Conservation (phyloP, 768 basidiomycete genomes). For the Mycena kentingensis region DNA sequence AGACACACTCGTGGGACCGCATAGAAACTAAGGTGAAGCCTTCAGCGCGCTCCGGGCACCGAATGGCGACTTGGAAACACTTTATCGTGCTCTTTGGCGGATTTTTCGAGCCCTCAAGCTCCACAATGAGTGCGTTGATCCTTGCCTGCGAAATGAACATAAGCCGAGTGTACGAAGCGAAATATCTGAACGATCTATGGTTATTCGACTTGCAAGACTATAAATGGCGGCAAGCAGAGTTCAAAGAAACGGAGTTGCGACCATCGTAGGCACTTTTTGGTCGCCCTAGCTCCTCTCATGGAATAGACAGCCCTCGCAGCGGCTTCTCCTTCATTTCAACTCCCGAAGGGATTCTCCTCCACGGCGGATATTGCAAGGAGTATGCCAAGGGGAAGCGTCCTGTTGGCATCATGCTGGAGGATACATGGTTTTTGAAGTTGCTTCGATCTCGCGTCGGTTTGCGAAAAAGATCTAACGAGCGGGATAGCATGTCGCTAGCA, state of each 20-base stretch:
- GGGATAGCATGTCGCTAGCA: slow-evolving; percentile 21
- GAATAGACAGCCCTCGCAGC: slow-evolving; percentile 57
- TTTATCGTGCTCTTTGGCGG: slow-evolving; percentile 86
- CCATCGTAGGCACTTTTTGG: slow-evolving; percentile 59
- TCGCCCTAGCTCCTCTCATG: background rate
- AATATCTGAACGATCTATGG: slow-evolving; percentile 85
- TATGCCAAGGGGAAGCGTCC: slow-evolving; percentile 84
- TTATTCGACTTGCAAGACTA: slow-evolving; percentile 85
- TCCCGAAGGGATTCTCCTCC: slow-evolving; percentile 75
- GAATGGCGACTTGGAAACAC: slow-evolving; percentile 92
- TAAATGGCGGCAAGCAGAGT: slow-evolving; percentile 79
- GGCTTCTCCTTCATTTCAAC: slow-evolving; percentile 85
- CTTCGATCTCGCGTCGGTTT: slow-evolving; percentile 21
- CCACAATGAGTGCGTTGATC: slow-evolving; percentile 61
- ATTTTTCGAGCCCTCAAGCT: slow-evolving; percentile 87
- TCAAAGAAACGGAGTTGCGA: slow-evolving; percentile 65
- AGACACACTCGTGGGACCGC: slow-evolving; percentile 80
- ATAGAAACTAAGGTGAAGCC: slow-evolving; percentile 85
- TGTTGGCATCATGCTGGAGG: slow-evolving; percentile 84
- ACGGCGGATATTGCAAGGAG: slow-evolving; percentile 92
- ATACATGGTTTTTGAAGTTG: slow-evolving; percentile 85
- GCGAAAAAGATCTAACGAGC: background rate
- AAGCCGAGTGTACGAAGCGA: slow-evolving; percentile 44
- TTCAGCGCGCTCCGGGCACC: slow-evolving; percentile 79
- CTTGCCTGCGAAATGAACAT: background rate